Base-by-base conservation (phyloP, 2,329 filamentous ascomycete species). In the Penicillium crustosum region DNA sequence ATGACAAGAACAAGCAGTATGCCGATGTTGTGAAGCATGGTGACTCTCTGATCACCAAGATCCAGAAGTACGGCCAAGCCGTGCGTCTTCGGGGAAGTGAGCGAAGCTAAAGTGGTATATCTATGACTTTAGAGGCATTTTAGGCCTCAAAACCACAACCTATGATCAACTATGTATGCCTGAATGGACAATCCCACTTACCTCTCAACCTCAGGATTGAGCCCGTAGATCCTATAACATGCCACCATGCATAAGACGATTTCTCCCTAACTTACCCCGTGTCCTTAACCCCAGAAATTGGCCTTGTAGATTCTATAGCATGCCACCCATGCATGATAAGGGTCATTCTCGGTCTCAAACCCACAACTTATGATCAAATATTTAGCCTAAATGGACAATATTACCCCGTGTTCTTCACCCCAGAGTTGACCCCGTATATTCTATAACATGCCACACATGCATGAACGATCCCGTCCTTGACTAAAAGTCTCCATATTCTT, bases 1-100 rank as follows among this genome's bases (percentile, higher is more conserved):
- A 97, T 74, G 93, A 96, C 81, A 99, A 99, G 87, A 97, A 97
- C 83, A 97, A 96, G 84, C 94, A 99, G 80, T 99, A 99, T 78
- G 90, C 93, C 69, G 94, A 99, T 69, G 92, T 97, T 38, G 92
- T 99, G 61, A 94, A 94, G 80, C 94, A 97, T 75, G 94, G 94
- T 33, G 94, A 99, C 77, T 90, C 96, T 78, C 83, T 99, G 62
- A 97, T 99, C 75, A 99, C 94, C 58, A 99, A 99, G 83, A 82
- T 99, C 67, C 94, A 99, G 80, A 99, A 99, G 83, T 99, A 99
- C 76, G 94, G 94, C 44, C 94, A 99, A 78, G 90, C 94, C 2
- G 94, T 99, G 64, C 86, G 94, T 72, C 82, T 99, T 78, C 86
- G 94, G 70, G 94, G 94, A 41, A 97, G 93, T 73, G 94, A 99